phyloP scores from a whole-genome alignment of 2,329 filamentous ascomycete genomes.

The Colletotrichum tamarilloi region DNA sequence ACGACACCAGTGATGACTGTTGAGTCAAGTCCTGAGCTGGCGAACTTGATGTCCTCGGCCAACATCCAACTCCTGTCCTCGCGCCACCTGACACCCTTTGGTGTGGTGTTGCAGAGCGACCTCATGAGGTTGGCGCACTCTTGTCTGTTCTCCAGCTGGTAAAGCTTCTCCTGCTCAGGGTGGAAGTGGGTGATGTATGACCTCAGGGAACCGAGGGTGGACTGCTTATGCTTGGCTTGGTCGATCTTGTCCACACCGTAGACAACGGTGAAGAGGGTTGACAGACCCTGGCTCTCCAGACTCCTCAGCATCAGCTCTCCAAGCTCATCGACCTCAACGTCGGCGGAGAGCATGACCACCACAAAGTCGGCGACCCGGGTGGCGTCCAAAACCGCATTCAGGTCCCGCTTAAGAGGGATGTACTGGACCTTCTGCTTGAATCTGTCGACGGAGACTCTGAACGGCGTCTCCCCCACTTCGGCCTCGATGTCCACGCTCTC shows the following conservation, averaged over 20 bases:
- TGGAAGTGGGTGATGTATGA: constrained; percentile 97
- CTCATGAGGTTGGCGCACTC: constrained; percentile 93
- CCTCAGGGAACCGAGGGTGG: constrained; percentile 84
- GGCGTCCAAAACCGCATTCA: constrained; percentile 84
- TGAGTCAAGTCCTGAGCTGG: constrained; percentile 66
- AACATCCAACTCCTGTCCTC: constrained; percentile 97
- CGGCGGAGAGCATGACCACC: constrained; percentile 83
- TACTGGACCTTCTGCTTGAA: constrained; percentile 98
- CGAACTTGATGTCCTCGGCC: constrained; percentile 83
- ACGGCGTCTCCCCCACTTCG: constrained; percentile 68
- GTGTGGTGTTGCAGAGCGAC: constrained; percentile 89
- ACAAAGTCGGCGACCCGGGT: constrained; percentile 93
- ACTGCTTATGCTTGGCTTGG: constrained; percentile 79
- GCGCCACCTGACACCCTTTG: constrained; percentile 95
- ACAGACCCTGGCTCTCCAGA: constrained; percentile 93
- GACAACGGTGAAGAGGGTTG: constrained; percentile 88
- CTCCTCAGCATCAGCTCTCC: constrained; percentile 88
- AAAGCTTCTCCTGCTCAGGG: constrained; percentile 89
- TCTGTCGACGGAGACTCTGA: constrained; percentile 80
- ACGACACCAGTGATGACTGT: constrained; percentile 87
- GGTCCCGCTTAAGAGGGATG: constrained; percentile 77
- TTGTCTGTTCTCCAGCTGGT: constrained; percentile 87
- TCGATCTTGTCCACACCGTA: constrained; percentile 83
- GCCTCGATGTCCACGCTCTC: constrained; percentile 81
- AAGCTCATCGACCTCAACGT: constrained; percentile 84